These are phyloP conservation scores for Sicyos baderoa DNA, from an alignment of 306 rosid species.

Conservation along the genomic window DNA sequence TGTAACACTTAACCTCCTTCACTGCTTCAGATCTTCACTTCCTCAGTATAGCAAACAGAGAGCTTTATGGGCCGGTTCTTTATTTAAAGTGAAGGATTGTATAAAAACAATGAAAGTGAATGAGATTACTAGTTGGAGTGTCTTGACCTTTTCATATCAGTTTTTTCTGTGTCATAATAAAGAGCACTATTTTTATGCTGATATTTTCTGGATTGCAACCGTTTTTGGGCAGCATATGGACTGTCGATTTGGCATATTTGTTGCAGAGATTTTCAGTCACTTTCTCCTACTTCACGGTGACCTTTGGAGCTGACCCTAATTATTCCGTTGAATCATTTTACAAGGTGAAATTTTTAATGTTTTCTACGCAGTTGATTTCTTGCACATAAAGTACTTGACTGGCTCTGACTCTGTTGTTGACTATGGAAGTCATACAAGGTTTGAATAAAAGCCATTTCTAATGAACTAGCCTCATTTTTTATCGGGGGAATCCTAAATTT, in stretches of 20 bases:
- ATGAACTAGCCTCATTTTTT: background rate
- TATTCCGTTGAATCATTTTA: constrained; percentile 80
- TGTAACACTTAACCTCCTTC: background rate
- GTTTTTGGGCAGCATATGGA: constrained; percentile 78
- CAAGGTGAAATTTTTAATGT: constrained; percentile 47
- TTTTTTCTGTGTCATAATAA: background rate
- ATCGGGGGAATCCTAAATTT: background rate
- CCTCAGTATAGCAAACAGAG: background rate
- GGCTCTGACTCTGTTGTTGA: background rate
- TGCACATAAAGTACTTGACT: background rate
- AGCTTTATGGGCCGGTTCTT: background rate
- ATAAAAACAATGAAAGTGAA: background rate
- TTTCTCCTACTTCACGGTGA: constrained; percentile 84
- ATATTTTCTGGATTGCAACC: constrained; percentile 6
- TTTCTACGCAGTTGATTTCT: background rate
- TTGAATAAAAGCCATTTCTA: constrained; percentile 1
- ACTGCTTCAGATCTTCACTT: background rate
- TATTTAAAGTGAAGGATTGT: no score
- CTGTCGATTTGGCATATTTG: constrained; percentile 86
- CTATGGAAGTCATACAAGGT: background rate
- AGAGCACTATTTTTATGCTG: background rate
- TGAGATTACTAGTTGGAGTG: background rate
- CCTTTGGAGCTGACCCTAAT: constrained; percentile 87
- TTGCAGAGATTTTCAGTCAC: constrained; percentile 59
- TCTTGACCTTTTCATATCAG: background rate